Conservation (phyloP, 2,329 filamentous ascomycete genomes). For the Phialocephala sp. region DNA sequence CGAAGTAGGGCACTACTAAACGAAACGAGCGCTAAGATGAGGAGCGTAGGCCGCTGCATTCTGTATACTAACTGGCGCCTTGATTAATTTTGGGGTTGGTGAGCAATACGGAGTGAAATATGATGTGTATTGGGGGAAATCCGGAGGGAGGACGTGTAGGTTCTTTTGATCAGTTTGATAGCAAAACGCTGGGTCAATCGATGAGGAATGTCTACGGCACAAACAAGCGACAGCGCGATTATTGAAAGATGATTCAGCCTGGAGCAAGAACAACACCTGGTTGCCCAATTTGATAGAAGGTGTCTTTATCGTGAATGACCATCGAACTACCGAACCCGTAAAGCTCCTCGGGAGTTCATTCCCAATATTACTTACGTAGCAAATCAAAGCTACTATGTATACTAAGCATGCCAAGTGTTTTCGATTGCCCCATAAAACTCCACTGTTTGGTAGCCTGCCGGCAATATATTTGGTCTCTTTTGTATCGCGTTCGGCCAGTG, state of each 20-base stretch:
- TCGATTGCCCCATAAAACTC: conserved; percentile 1
- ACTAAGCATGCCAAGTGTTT: conserved; percentile 2
- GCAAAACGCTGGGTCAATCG: not conserved
- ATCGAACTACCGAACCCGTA: conserved; percentile 5
- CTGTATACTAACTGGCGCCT: conserved; percentile 2
- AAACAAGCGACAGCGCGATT: not conserved
- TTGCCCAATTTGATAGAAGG: not conserved
- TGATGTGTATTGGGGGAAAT: not conserved
- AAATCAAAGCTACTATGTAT: not conserved
- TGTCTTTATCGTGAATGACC: not conserved
- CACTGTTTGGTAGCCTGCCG: not conserved
- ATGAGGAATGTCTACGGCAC: not conserved
- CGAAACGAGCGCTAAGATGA: conserved; percentile 1
- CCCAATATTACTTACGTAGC: not conserved
- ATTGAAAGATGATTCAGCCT: not conserved
- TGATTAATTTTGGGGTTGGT: not conserved
- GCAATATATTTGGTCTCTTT: not conserved
- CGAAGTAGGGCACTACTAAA: conserved; percentile 18
- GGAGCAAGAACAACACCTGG: not conserved
- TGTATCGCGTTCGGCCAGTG: not conserved
- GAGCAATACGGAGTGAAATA: not conserved
- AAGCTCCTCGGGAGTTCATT: not conserved
- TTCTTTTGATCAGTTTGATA: not conserved
- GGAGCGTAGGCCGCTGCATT: not conserved
- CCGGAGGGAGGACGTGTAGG: not conserved